Evolutionary conservation across 768 basidiomycete species (phyloP).

Genomic region (Coprinopsis sp.): DNA sequence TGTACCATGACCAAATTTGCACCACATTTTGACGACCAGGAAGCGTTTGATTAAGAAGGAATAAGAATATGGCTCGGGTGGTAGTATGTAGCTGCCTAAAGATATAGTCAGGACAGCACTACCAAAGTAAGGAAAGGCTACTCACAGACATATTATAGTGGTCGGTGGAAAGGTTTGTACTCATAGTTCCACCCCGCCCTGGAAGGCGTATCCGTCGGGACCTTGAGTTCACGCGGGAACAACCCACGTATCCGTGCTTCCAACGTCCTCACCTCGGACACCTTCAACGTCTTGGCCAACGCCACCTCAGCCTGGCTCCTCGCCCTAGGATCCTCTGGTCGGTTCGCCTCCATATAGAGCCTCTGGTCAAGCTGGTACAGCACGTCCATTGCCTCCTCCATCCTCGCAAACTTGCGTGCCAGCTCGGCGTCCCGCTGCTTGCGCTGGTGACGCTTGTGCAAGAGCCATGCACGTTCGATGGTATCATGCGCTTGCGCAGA

Average conservation of each 20-base stretch:
- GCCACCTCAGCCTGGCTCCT: constrained; percentile 54
- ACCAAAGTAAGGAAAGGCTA: too few species aligned
- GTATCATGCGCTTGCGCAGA: constrained; percentile 88
- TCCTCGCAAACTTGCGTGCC: constrained; percentile 71
- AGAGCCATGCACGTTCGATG: constrained; percentile 85
- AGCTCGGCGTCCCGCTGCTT: constrained; percentile 65
- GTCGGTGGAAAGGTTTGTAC: constrained; percentile 67
- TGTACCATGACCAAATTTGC: too few species aligned
- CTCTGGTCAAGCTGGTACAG: constrained; percentile 54
- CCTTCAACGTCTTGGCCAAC: constrained; percentile 56
- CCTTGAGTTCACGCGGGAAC: constrained; percentile 82
- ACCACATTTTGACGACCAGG: too few species aligned
- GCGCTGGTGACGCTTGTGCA: constrained; percentile 73
- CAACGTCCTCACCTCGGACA: constrained; percentile 60
- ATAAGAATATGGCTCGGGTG: too few species aligned
- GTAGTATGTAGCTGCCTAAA: too few species aligned
- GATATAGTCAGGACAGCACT: too few species aligned
- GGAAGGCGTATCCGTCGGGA: constrained; percentile 83
- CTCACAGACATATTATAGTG: constrained; percentile 22
- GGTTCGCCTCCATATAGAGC: constrained; percentile 69
- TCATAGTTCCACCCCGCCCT: constrained; percentile 81
- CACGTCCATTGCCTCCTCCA: constrained; percentile 83
- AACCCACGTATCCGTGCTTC: constrained; percentile 77
- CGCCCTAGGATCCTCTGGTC: constrained; percentile 67
- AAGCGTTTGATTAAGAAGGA: too few species aligned